Base-by-base conservation (phyloP, 1,284 basidiomycete species). In the Ustilago sp. region DNA sequence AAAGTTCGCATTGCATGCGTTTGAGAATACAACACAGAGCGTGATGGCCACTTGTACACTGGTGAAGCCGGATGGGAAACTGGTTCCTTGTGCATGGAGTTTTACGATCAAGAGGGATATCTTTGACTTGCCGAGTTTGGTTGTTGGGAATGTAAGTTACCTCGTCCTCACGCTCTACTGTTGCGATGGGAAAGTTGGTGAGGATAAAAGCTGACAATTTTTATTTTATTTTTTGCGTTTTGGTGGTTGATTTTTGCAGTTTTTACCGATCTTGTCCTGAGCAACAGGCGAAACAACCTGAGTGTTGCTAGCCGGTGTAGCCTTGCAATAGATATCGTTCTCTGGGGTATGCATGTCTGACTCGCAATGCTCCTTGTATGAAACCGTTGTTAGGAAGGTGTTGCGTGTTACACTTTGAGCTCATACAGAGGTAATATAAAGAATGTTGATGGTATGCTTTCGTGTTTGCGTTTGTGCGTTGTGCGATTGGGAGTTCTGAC, bases 41-140 rank as follows among this genome's bases (percentile, higher is more conserved):
- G 81, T 86, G 39, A 83, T 84, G 77, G 81, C 81, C 23, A 82
- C 77, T 12, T 82, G 81, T 54, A 78, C 74, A 19, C 61, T 86
- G 47, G 63, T 83, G 31, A 79, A 80, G 54, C 78, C 83, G 13
- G 66, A 81, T 32, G 83, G 83, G 1, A 80, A 79, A 55, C 59
- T 77, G 32, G 81, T 85, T 8, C 81, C 79, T 2, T 86, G 84
- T 62, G 80, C 83, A 1, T 83, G 80, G 69, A 84, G 82, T 62
- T 86, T 85, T 52, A 81, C 83, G 31, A 86, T 86, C 74, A 86
- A 86, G 71, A 64, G 84, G 19, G 84, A 86, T 61, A 75, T 82
- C 23, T 86, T 86, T 64, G 84, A 86, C 57, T 43, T 86, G 52
- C 84, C 84, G 2, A 78, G 74, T 34, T 71, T 77, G 50, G 74